Percentiles rank a stretch among this genome's conserved stretches.
Conservation (phyloP, 1,284 basidiomycete species). For the Coriolopsis trogii region DNA sequence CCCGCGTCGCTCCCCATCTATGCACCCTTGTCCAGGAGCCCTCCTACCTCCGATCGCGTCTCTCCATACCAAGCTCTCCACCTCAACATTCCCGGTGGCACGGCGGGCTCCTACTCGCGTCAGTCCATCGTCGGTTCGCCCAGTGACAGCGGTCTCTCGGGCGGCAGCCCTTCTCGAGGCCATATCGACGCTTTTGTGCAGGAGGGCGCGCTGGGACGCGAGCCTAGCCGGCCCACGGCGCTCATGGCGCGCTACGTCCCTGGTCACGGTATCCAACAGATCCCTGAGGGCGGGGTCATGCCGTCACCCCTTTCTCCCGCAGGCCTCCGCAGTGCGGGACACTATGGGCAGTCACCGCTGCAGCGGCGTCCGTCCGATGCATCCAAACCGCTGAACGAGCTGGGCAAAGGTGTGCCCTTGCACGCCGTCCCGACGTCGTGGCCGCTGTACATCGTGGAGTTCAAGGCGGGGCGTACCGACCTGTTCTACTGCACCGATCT, state of each 20-base stretch:
- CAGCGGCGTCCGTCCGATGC: slow-evolving; percentile 59
- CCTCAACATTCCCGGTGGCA: slow-evolving; percentile 49
- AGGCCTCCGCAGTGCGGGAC: slow-evolving; percentile 22
- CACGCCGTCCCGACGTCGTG: slow-evolving; percentile 80
- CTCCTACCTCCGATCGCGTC: slow-evolving; percentile 52
- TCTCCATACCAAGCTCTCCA: slow-evolving; percentile 62
- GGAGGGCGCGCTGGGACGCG: slow-evolving; percentile 16
- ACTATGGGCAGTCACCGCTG: slow-evolving; percentile 34
- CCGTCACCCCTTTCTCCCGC: slow-evolving; percentile 38
- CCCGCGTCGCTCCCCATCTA: slow-evolving; percentile 73
- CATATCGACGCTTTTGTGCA: slow-evolving; percentile 29
- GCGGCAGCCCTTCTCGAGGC: slow-evolving; percentile 36
- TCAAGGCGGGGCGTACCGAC: slow-evolving; percentile 96
- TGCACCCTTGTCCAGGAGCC: slow-evolving; percentile 66
- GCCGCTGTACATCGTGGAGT: slow-evolving; percentile 96
- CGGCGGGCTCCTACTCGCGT: slow-evolving; percentile 45
- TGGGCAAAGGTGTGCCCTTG: slow-evolving; percentile 90
- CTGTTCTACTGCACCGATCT: slow-evolving; percentile 87
- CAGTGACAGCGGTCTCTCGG: slow-evolving; percentile 46
- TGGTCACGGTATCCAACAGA: slow-evolving; percentile 65
- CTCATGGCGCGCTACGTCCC: slow-evolving; percentile 63
- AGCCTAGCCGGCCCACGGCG: slow-evolving; percentile 22
- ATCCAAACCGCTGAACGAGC: slow-evolving; percentile 55
- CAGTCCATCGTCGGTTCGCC: slow-evolving; percentile 59
- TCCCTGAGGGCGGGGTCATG: slow-evolving; percentile 43